Evolutionary conservation across 371 early-diverging fungal genomes (phyloP).

Genomic region (Haplosporangium sp.): DNA sequence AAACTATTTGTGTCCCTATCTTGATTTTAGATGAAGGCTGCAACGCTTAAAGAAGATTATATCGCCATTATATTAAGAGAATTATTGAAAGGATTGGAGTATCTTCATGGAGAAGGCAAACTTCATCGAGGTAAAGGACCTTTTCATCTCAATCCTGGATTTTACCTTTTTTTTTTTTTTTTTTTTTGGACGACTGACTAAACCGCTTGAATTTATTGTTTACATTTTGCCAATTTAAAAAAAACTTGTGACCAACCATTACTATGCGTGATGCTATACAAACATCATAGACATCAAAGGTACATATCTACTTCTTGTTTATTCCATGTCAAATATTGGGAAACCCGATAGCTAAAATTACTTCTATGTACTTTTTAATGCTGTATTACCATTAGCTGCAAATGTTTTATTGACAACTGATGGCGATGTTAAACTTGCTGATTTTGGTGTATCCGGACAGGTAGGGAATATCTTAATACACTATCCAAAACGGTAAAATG

Average conservation of each 20-base stretch:
- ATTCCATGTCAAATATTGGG: neutral
- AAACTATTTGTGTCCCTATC: neutral
- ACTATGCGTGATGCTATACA: neutral
- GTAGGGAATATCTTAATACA: conserved; percentile 37
- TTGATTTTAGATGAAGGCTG: conserved; percentile 78
- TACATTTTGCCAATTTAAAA: neutral
- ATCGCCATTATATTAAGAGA: conserved; percentile 95
- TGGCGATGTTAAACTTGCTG: conserved; percentile 95
- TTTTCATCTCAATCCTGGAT: neutral
- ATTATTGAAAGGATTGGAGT: conserved; percentile 91
- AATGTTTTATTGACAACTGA: conserved; percentile 84
- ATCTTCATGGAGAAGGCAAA: conserved; percentile 94
- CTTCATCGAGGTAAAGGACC: conserved; percentile 85
- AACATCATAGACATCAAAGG: conserved; percentile 2
- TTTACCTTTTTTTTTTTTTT: no score
- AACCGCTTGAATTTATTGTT: conserved; percentile 9
- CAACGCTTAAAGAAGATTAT: conserved; percentile 84
- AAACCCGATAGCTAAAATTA: neutral
- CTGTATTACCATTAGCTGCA: conserved; percentile 68
- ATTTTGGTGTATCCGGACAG: conserved; percentile 98
- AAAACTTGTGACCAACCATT: neutral
- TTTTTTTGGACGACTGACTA: neutral
- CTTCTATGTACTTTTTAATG: neutral
- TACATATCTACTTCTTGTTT: neutral
- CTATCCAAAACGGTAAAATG: no score